phyloP scores from a whole-genome alignment of 345 rosid species.

The Pistacia integerrima region DNA sequence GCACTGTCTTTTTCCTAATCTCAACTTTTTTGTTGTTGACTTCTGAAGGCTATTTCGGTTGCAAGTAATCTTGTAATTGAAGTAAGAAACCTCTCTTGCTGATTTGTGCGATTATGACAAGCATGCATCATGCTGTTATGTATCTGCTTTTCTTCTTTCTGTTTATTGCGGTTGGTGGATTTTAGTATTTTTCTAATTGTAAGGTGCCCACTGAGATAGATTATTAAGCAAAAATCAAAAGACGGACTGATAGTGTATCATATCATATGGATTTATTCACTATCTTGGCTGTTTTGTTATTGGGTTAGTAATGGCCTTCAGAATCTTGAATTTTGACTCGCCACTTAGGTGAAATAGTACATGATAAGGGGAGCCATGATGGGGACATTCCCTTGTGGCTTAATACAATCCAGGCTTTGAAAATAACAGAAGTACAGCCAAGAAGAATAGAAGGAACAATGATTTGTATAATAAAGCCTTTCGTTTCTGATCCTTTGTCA shows the following conservation, averaged over 20 bases:
- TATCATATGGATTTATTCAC: too few species aligned
- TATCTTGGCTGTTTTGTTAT: background rate
- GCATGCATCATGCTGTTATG: background rate
- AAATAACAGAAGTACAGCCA: slow-evolving; percentile 31
- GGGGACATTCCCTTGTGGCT: background rate
- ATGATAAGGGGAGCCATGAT: background rate
- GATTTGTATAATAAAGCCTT: slow-evolving; percentile 1
- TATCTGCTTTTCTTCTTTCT: background rate
- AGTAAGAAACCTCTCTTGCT: slow-evolving; percentile 8
- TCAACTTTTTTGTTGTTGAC: background rate
- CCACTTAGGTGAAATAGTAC: background rate
- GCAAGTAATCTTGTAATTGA: slow-evolving; percentile 1
- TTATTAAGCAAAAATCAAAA: background rate
- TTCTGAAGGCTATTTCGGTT: background rate
- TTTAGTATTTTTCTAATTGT: background rate
- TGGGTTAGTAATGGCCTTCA: background rate
- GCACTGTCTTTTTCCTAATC: slow-evolving; percentile 6
- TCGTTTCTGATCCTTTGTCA: slow-evolving; percentile 25
- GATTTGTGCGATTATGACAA: background rate
- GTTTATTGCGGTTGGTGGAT: background rate
- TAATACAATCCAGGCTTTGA: slow-evolving; percentile 17
- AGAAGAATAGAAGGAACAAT: slow-evolving; percentile 28
- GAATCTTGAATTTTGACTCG: background rate
- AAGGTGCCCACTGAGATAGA: background rate
- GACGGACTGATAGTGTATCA: background rate